Conservation (phyloP, 352 stramenopile species). For the Thraustochytrium sp. region DNA sequence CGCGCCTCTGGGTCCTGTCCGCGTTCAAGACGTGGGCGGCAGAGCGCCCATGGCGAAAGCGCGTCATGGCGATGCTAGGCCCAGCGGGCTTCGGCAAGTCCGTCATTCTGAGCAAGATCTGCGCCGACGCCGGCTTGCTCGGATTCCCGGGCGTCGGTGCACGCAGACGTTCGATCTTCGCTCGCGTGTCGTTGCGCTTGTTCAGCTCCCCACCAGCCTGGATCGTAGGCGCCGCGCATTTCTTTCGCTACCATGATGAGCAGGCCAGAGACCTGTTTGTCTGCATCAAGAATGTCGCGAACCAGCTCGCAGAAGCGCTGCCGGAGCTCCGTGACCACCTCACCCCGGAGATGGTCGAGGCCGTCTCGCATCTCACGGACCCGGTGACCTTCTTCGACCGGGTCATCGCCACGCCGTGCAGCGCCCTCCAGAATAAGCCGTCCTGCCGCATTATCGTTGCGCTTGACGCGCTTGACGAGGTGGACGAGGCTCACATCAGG, state of each 20-base stretch:
- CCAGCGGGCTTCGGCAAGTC: neutral
- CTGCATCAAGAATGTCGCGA: neutral
- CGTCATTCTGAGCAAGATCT: neutral
- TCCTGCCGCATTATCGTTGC: neutral
- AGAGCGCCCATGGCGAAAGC: neutral
- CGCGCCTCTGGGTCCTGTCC: neutral
- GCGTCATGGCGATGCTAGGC: neutral
- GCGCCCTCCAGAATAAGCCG: neutral
- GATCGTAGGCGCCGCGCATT: neutral
- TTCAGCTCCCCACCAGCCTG: no score
- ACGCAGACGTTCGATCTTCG: neutral
- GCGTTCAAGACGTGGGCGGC: neutral
- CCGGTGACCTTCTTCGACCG: neutral
- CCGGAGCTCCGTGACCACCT: neutral
- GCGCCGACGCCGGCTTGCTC: neutral
- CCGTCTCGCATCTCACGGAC: no score
- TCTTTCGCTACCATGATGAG: constrained; percentile 6
- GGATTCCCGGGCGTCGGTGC: neutral
- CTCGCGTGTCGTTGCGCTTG: neutral
- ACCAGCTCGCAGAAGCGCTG: neutral
- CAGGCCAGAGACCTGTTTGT: neutral
- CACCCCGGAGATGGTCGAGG: no score
- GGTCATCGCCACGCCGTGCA: neutral
- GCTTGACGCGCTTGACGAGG: constrained; percentile 4
- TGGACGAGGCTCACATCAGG: neutral